A percentile compares a stretch with the other conserved stretches of the same genome.
These are phyloP conservation scores for Amphichorda felina DNA, from an alignment of 2,329 filamentous ascomycete genomes.

Conservation along the genomic window DNA sequence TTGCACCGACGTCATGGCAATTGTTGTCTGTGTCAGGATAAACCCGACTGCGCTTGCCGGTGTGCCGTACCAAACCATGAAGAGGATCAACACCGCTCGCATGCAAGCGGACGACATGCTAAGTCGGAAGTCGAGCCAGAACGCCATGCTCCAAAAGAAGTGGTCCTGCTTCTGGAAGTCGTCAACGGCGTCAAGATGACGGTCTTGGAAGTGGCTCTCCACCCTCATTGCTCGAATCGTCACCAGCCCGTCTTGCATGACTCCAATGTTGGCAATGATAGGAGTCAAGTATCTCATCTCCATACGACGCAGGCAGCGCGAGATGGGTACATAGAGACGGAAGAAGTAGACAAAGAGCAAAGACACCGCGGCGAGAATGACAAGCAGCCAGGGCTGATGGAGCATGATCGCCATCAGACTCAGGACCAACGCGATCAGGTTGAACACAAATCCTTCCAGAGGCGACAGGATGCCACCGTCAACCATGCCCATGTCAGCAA, in stretches of 20 bases:
- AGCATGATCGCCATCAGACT: slow-evolving; percentile 68
- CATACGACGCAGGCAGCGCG: slow-evolving; percentile 69
- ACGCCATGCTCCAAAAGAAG: slow-evolving; percentile 84
- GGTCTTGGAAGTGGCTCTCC: slow-evolving; percentile 66
- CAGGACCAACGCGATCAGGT: slow-evolving; percentile 58
- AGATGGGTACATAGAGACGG: slow-evolving; percentile 65
- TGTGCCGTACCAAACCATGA: slow-evolving; percentile 65
- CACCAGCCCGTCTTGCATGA: slow-evolving; percentile 71
- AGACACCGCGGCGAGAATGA: slow-evolving; percentile 58
- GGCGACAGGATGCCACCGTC: slow-evolving; percentile 75
- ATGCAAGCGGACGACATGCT: slow-evolving; percentile 48
- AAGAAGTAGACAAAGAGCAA: slow-evolving; percentile 63
- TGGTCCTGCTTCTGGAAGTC: slow-evolving; percentile 92
- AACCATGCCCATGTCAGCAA: slow-evolving; percentile 79
- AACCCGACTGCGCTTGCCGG: slow-evolving; percentile 75
- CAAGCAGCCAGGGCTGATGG: slow-evolving; percentile 65
- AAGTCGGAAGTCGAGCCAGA: slow-evolving; percentile 76
- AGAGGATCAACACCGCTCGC: slow-evolving; percentile 59
- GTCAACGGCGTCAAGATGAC: slow-evolving; percentile 72
- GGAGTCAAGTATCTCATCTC: slow-evolving; percentile 87
- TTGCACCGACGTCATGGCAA: slow-evolving; percentile 23
- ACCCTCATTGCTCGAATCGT: slow-evolving; percentile 78
- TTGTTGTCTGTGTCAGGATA: slow-evolving; percentile 47
- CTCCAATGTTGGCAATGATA: slow-evolving; percentile 85
- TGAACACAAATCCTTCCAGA: slow-evolving; percentile 60